Percentiles rank a stretch among this genome's conserved stretches.
Evolutionary conservation across 192 early-diverging fungal genomes (phyloP).

Genomic region (Irineochytrium annulatum): DNA sequence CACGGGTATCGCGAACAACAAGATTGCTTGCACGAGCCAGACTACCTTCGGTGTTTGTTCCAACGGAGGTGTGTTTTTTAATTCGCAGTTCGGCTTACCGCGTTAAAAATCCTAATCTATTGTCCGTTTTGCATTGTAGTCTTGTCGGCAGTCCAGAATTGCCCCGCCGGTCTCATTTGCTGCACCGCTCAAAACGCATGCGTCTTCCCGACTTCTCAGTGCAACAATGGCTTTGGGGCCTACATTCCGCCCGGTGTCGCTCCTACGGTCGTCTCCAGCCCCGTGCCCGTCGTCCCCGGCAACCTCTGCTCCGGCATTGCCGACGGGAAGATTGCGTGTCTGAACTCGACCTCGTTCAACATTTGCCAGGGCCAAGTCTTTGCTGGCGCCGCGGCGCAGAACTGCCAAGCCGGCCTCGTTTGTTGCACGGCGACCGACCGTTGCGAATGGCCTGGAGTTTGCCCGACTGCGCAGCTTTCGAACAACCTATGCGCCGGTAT

Average conservation of each 20-base stretch:
- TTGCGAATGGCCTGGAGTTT: neutral
- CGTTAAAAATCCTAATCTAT: neutral
- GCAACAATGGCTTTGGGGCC: too few species aligned
- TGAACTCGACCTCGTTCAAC: neutral
- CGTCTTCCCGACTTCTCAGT: neutral
- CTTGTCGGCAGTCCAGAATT: neutral
- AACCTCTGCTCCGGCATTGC: slow-evolving; percentile 4
- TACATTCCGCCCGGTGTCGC: neutral
- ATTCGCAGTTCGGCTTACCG: too few species aligned
- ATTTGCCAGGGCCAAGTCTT: neutral
- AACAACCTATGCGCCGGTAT: neutral
- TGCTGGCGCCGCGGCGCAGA: neutral
- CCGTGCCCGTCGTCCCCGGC: neutral
- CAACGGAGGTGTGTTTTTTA: neutral
- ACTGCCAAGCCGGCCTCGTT: neutral
- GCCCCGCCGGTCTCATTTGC: slow-evolving; percentile 6
- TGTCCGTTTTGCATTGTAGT: neutral
- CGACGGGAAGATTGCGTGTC: slow-evolving; percentile 8
- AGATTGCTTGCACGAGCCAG: slow-evolving; percentile 5
- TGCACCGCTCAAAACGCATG: slow-evolving; percentile 1
- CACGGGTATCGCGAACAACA: slow-evolving; percentile 10
- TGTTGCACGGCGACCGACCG: neutral
- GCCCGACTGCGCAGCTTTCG: too few species aligned
- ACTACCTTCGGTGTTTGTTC: neutral
- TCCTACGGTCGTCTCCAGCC: too few species aligned